Evolutionary conservation across 1,284 basidiomycete genomes (phyloP), one percentile per base, ranked within the genome.

Genomic region (Tetrapyrgos nigripes): DNA sequence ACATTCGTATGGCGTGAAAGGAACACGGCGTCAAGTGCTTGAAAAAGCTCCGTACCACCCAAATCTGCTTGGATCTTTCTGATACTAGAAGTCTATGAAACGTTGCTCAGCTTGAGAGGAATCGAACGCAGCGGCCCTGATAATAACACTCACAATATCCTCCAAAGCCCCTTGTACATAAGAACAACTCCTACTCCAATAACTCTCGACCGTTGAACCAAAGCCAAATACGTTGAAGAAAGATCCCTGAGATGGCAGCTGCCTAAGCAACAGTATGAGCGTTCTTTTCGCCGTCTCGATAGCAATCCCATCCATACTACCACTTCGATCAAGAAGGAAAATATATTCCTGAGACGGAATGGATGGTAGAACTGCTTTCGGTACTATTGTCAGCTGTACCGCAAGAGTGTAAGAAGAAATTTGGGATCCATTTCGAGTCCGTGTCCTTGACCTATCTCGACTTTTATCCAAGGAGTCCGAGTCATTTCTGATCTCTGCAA

Each of bases 171-270:
- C 19, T 55, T 72, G 67, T 55, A 70, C 58, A 50, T 82, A 83
- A 0, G 24, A 11, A 10, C 57, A 58, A 54, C 82, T 80, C 1
- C 43, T 35, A 0, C 21, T 35, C 79, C 81, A 84, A n/a, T 83
- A 58, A 19, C 63, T 46, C n/a, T 61, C 60, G 5, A 68, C 70
- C 0, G 24, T 0, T 11, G 1, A 55, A 0, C 80, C 81, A 65
- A 87, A 87, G 57, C 80, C 80, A 55, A 82, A 76, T 19, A 87
- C 74, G 50, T 87, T 86, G 70, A 83, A 79, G 1, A 53, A 61
- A 0, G 80, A 76, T 4, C 70, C 70, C 0, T 63, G 53, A 29
- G 46, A 56, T 1, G 82, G 82, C 14, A 84, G 67, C 64, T 75
- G 72, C 2, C 72, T 71, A 19, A 83, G 67, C 4, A 83, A 70